Base-by-base conservation (phyloP, 2,329 filamentous ascomycete genomes). In the Diaporthe caulivora region DNA sequence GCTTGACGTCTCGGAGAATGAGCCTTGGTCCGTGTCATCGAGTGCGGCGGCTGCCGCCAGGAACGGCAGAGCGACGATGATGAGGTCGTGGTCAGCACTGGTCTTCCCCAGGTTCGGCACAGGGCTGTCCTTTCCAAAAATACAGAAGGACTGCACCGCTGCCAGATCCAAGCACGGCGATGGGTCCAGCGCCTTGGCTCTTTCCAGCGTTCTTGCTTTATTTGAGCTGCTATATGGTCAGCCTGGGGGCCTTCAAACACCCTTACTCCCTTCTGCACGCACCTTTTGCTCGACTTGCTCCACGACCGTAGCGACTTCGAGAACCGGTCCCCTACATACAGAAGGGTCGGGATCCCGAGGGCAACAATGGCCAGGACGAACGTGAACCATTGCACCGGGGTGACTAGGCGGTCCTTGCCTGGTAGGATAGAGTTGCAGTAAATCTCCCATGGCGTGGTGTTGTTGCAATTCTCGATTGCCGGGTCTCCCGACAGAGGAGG, bases 361-460 rank as follows among this genome's bases (percentile, higher is more conserved):
- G 77, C 78, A 9, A 74, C 72, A 6, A 72, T 73, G 7, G 78
- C 80, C 17, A 82, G 54, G 10, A 76, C 72, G 37, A 83, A 72
- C 3, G 78, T 78, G 37, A 80, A 72, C 34, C 76, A 75, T 71
- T 82, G 81, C 29, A 80, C 76, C 68, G 79, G 79, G 18, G 76
- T 71, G 24, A 73, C 65, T 31, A 81, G 75, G 53, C 78, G 77
- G 18, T 75, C 67, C 10, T 76, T 69, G 9, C 72, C 64, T 1
- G 78, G 68, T 3, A 82, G 58, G 17, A 79, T 70, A 18, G 69
- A 77, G 72, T 82, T 83, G 76, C 79, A 80, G 74, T 81, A 82
- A 9, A 82, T 75, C 58, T 77, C 72, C 21, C 76, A 75, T 4
- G 72, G 42, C 2, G 65, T 69, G 11, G 64, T 67, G 8, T 76